Base-by-base conservation (phyloP, 768 basidiomycete genomes). In the Suillus subalutaceus region DNA sequence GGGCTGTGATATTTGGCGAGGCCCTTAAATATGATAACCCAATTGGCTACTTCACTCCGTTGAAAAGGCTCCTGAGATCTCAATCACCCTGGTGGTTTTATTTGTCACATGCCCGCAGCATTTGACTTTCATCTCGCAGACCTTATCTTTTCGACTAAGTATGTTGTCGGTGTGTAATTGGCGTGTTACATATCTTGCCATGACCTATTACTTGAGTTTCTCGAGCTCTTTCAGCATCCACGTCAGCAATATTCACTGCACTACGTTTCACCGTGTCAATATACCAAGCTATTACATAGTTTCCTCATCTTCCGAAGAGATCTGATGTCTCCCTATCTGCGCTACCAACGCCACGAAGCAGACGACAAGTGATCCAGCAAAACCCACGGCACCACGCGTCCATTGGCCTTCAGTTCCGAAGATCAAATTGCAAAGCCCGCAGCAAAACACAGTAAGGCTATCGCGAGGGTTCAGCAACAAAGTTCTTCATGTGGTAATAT, bases 371-470 rank as follows among this genome's bases (percentile, higher is more conserved):
- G 3, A 37, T 37, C 20, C 35, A 57, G 20, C n/a, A 7, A 37
- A 37, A 13, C 35, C 56, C 20, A 38, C 35, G 13, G n/a, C n/a
- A 23, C 20, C 35, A 0, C 35, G 35, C n/a, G 26, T 59, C 40
- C 58, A 26, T 18, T 30, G 40, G 10, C 26, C 18, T 59, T 41
- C 58, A 59, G 40, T 59, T 30, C 16, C 38, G 3, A 59, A 59
- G 4, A 59, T 26, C 16, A 59, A 18, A 41, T 40, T 5, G 16
- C 38, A 18, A 59, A 59, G 26, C 40, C 58, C 3, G 58, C 58
- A 20, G 58, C 40, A 59, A 59, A 59, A 59, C 8, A 41, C 20
- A 59, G 16, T 20, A 59, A n/a, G 26, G 23, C 58, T 59, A 41
- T 40, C 1, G 23, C 16, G 3, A 59, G 8, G 2, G 40, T 59